These are phyloP conservation scores for Quercus tomentella DNA, from an alignment of 331 rosid genomes.

Conservation along the genomic window DNA sequence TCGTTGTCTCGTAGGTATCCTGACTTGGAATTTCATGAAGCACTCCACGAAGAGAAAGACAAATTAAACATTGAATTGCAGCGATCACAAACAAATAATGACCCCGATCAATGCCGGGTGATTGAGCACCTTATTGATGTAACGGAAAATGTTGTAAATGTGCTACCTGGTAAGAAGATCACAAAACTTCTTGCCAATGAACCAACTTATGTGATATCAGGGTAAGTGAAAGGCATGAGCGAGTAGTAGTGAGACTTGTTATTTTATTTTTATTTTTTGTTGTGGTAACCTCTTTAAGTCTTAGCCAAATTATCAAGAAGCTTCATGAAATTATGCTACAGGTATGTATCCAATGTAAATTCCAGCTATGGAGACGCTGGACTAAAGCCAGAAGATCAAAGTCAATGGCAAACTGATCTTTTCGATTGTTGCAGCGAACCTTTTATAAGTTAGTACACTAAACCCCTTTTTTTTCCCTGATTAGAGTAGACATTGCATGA, in stretches of 20 bases:
- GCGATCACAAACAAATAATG: slow-evolving; percentile 16
- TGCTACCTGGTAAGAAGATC: slow-evolving; percentile 11
- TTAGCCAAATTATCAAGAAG: not conserved
- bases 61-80: slow-evolving; percentile 25
- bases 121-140: slow-evolving; percentile 38
- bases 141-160: slow-evolving; percentile 22
- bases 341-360: slow-evolving; percentile 14
- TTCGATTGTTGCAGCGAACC: slow-evolving; percentile 23
- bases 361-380: slow-evolving; percentile 2
- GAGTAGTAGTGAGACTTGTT: not conserved
- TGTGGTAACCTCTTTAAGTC: not conserved
- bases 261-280: no score
- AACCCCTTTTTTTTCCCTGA: not conserved
- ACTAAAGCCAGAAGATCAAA: not conserved
- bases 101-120: slow-evolving; percentile 25
- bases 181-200: slow-evolving; percentile 10
- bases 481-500: not conserved
- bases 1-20: slow-evolving; percentile 28
- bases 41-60: slow-evolving; percentile 34
- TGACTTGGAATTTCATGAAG: slow-evolving; percentile 23
- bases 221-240: slow-evolving; percentile 18
- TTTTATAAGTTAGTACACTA: slow-evolving; percentile 15
- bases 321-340: not conserved
- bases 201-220: slow-evolving; percentile 14
- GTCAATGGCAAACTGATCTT: slow-evolving; percentile 21